Evolutionary conservation across 108 stramenopile species (phyloP), one percentile per base, ranked within the genome.

Genomic region (Asterionellopsis glacialis): DNA sequence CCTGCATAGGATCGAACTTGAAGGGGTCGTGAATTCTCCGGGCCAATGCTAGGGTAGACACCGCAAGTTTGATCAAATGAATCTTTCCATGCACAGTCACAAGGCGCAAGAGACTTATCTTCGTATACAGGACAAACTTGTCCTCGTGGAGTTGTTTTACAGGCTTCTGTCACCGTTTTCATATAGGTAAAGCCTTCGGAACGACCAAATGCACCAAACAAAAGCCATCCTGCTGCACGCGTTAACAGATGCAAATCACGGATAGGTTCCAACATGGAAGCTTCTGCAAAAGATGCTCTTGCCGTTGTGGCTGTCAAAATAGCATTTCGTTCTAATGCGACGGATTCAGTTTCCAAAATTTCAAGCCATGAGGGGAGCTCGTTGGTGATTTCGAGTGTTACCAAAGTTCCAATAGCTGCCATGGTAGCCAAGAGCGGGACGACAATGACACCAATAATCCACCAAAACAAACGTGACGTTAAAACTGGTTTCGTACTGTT

Each of bases 21-120:
- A 1, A 72, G 43, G 19, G 48, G 33, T 49, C 82, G 58, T 10
- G 75, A 60, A 15, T 70, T 43, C 33, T 5, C 2, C 7, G 33
- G 33, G 7, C 33, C 33, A 33, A 33, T 33, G 14, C 33, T 40
- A 1, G n/a, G 42, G 9, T 19, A 48, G 19, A 9, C 5, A 4
- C 9, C 6, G 21, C 47, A 48, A 11, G 41, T 38, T 41, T 52
- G 63, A 16, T 67, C 41, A 1, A 63, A 22, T 25, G 48, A 63
- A 56, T 75, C 74, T 27, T 73, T 72, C 81, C 81, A 82, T 11
- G 58, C 74, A 41, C 81, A 82, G 38, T 64, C 59, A 40, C 81
- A 82, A 9, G 69, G 74, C 1, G 65, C 47, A 50, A 63, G 39
- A 0, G 40, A 40, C 11, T 42, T 9, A 49, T 72, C 56, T 16